Evolutionary conservation across 2,329 filamentous ascomycete genomes (phyloP).

Genomic region (Phaeoacremonium minimum): DNA sequence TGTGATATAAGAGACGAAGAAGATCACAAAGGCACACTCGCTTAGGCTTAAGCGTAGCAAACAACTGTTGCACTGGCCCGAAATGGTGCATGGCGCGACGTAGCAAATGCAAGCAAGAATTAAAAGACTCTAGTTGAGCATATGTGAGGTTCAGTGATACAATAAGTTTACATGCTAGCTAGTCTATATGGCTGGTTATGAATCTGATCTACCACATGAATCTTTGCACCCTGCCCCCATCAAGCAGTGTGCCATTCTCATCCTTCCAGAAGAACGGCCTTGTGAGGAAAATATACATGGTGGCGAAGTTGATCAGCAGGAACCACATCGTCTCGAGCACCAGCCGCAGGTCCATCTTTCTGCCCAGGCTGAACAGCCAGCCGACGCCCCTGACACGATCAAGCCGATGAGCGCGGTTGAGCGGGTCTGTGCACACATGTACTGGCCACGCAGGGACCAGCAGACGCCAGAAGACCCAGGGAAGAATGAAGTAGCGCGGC

Average conservation of each 20-base stretch:
- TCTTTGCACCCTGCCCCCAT: conserved; percentile 59
- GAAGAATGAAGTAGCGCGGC: conserved; percentile 91
- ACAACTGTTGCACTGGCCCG: too few relatives aligned
- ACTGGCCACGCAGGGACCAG: conserved; percentile 57
- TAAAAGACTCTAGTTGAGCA: too few relatives aligned
- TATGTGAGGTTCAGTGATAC: too few relatives aligned
- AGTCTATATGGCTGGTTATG: too few relatives aligned
- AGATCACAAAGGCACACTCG: too few relatives aligned
- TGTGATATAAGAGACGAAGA: too few relatives aligned
- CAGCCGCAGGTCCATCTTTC: conserved; percentile 40
- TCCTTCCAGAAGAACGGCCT: conserved; percentile 63
- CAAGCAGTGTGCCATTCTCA: conserved; percentile 45
- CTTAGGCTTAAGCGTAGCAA: too few relatives aligned
- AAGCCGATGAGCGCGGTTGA: conserved; percentile 4
- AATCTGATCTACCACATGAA: conserved; percentile 70
- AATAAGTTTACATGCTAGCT: too few relatives aligned
- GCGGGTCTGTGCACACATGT: conserved; percentile 5
- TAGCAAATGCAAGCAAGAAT: too few relatives aligned
- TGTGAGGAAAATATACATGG: conserved; percentile 68
- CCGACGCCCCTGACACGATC: neutral
- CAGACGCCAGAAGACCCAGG: conserved; percentile 89
- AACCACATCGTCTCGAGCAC: conserved; percentile 66
- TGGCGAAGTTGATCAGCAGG: conserved; percentile 56
- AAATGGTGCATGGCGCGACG: too few relatives aligned
- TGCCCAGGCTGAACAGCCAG: conserved; percentile 7